Evolutionary conservation across 306 rosid genomes (phyloP).

Genomic region (Sphenostylis stenocarpa): DNA sequence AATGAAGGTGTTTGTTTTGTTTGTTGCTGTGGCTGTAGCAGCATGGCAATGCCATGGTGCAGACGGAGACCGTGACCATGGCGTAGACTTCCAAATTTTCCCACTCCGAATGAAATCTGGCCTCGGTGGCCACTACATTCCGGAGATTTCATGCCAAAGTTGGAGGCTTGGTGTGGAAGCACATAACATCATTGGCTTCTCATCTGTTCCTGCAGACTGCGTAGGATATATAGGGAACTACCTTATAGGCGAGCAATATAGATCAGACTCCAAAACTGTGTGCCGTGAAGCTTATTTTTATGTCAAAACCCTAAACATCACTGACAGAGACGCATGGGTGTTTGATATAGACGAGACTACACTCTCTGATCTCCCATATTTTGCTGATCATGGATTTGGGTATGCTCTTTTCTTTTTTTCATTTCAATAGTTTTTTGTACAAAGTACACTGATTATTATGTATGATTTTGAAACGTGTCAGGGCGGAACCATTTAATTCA

Average conservation of each 20-base stretch:
- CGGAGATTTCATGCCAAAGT: slow-evolving; percentile 44
- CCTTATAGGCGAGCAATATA: slow-evolving; percentile 45
- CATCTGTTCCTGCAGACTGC: slow-evolving; percentile 45
- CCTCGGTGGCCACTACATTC: slow-evolving; percentile 6
- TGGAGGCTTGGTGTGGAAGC: slow-evolving; percentile 73
- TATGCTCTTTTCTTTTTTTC: neutral
- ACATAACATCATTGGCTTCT: slow-evolving; percentile 49
- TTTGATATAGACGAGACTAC: slow-evolving; percentile 67
- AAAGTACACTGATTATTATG: no score
- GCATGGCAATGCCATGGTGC: neutral
- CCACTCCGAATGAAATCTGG: slow-evolving; percentile 47
- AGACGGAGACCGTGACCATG: neutral
- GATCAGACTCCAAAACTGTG: slow-evolving; percentile 47
- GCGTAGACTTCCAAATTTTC: slow-evolving; percentile 21
- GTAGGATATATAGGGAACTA: slow-evolving; percentile 51
- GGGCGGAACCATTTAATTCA: slow-evolving; percentile 34
- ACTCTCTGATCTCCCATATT: slow-evolving; percentile 60
- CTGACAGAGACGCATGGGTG: slow-evolving; percentile 37
- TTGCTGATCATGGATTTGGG: slow-evolving; percentile 56
- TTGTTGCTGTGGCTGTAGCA: neutral
- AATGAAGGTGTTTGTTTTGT: neutral
- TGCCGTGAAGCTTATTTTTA: slow-evolving; percentile 33
- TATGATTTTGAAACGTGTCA: neutral
- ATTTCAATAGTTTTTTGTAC: no score
- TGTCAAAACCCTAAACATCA: slow-evolving; percentile 35